Percentiles rank a stretch among this genome's conserved stretches.
Conservation (phyloP, 805 yeast species). For the Schizosaccharomyces lindneri region DNA sequence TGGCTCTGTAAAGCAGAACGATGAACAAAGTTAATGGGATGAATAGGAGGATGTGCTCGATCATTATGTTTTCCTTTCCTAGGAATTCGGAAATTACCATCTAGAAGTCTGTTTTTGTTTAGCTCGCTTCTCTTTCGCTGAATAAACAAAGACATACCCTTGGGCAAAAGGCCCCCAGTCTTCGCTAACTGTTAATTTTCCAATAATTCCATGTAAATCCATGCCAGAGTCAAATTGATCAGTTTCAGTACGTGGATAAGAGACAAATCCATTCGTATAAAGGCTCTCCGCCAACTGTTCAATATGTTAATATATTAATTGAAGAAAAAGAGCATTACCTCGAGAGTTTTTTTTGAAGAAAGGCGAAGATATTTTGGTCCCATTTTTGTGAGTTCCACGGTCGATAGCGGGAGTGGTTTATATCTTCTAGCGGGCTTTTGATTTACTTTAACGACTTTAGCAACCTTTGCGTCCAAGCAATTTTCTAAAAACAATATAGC, state of each 20-base stretch:
- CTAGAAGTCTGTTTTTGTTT: conserved; percentile 12
- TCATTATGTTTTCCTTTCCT: conserved; percentile 68
- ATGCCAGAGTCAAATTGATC: conserved; percentile 57
- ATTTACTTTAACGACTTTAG: conserved; percentile 24
- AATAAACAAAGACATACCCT: conserved; percentile 10
- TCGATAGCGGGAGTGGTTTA: conserved; percentile 75
- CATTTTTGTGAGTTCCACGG: conserved; percentile 75
- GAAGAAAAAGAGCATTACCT: conserved; percentile 13
- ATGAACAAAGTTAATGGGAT: conserved; percentile 32
- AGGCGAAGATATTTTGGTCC: conserved; percentile 52
- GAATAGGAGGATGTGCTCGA: conserved; percentile 95
- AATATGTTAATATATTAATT: background rate
- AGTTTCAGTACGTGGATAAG: conserved; percentile 95
- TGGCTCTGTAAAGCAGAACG: conserved; percentile 16
- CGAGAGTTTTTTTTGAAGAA: conserved; percentile 54
- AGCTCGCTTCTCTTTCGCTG: background rate
- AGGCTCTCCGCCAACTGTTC: conserved; percentile 42
- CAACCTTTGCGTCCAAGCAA: conserved; percentile 27
- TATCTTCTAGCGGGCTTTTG: conserved; percentile 47
- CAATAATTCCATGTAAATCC: conserved; percentile 39
- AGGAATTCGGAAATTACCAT: conserved; percentile 35
- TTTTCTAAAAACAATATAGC: conserved; percentile 41
- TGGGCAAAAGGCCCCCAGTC: conserved; percentile 56
- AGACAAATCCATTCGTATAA: conserved; percentile 63
- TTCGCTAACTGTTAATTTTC: conserved; percentile 29